Evolutionary conservation across 805 yeast species (phyloP).

Genomic region (Kluyveromyces aestuarii): DNA sequence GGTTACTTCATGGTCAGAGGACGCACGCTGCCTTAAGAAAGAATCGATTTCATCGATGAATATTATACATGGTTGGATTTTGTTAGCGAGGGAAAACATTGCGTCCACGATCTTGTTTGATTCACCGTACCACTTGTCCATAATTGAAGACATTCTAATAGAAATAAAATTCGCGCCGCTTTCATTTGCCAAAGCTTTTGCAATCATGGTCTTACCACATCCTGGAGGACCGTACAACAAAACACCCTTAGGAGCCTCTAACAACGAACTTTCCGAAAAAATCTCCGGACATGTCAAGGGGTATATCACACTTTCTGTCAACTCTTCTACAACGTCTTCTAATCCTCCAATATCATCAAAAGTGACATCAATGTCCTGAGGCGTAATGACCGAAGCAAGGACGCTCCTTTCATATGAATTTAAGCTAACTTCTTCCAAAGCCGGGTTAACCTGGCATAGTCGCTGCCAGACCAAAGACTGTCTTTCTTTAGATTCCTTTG

Average conservation of each 20-base stretch:
- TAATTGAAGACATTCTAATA: slow-evolving; percentile 83
- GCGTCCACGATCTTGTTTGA: slow-evolving; percentile 91
- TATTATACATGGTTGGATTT: slow-evolving; percentile 88
- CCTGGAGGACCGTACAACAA: slow-evolving; percentile 94
- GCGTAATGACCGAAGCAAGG: slow-evolving; percentile 69
- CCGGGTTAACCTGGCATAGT: slow-evolving; percentile 53
- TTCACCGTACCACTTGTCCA: slow-evolving; percentile 98
- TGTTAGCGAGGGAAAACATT: slow-evolving; percentile 78
- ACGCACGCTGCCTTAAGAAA: slow-evolving; percentile 74
- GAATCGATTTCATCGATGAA: slow-evolving; percentile 97
- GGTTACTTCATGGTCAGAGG: slow-evolving; percentile 89
- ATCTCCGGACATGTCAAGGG: slow-evolving; percentile 76
- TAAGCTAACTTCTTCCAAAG: slow-evolving; percentile 36
- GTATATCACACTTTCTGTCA: slow-evolving; percentile 79
- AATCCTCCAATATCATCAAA: slow-evolving; percentile 88
- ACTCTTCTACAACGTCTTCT: slow-evolving; percentile 70
- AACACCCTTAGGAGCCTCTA: slow-evolving; percentile 93
- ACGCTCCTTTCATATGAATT: slow-evolving; percentile 73
- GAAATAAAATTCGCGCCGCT: slow-evolving; percentile 87
- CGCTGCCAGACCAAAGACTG: slow-evolving; percentile 49
- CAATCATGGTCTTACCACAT: slow-evolving; percentile 95
- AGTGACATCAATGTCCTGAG: slow-evolving; percentile 68
- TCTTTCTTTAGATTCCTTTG: slow-evolving; percentile 53
- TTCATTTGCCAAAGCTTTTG: slow-evolving; percentile 88
- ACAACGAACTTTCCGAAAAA: slow-evolving; percentile 59